These are phyloP conservation scores for Solanum peruvianum DNA, from an alignment of 257 asterid species.

Conservation along the genomic window DNA sequence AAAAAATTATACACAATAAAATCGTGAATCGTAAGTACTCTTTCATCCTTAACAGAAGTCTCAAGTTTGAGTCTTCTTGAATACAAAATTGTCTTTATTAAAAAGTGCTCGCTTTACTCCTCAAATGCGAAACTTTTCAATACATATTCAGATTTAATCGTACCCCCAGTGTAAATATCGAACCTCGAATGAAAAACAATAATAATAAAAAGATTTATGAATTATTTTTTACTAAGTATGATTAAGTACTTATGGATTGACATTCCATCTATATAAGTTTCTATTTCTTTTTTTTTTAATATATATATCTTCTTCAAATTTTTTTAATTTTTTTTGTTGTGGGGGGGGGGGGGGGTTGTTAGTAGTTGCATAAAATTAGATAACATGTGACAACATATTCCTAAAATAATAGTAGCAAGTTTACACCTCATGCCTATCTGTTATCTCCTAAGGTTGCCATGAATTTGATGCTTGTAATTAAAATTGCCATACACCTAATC, in stretches of 20 bases:
- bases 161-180: background rate
- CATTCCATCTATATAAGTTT: background rate
- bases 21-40: too few species aligned
- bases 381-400: conserved; percentile 7
- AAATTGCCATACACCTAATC: conserved; percentile 2
- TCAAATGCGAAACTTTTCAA: too few species aligned
- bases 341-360: background rate
- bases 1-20: too few species aligned
- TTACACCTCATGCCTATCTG: conserved; percentile 34
- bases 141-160: too few species aligned
- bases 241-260: background rate
- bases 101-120: too few species aligned
- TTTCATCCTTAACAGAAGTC: too few species aligned
- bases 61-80: too few species aligned
- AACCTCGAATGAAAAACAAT: too few species aligned
- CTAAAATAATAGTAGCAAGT: conserved; percentile 4
- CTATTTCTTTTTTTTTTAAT: background rate
- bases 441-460: conserved; percentile 10
- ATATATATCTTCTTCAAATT: background rate
- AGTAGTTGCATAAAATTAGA: background rate
- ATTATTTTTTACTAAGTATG: background rate
- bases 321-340: background rate
- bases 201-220: background rate
- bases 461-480: background rate
- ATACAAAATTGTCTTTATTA: too few species aligned